Percentiles rank a stretch among this genome's conserved stretches.
Evolutionary conservation across 106 monocot genomes (phyloP).

Genomic region (Alisma plantagoaquatica): DNA sequence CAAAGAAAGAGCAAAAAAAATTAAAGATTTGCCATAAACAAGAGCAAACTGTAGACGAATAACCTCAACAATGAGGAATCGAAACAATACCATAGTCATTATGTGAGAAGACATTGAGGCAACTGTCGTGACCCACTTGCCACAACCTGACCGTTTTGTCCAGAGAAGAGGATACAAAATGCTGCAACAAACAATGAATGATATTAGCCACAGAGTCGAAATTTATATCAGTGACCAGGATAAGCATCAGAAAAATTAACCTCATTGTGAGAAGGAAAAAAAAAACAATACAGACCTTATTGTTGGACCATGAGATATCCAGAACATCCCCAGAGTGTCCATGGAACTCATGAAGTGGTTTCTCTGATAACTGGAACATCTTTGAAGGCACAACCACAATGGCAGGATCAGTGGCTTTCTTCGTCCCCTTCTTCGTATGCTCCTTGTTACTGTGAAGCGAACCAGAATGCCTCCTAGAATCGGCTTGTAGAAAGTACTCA

Average conservation of each 20-base stretch:
- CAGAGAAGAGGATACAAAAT: constrained; percentile 66
- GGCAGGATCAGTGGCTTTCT: constrained; percentile 33
- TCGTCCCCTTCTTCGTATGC: constrained; percentile 13
- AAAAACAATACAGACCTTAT: constrained; percentile 37
- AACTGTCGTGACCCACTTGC: constrained; percentile 61
- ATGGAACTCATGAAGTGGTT: constrained; percentile 66
- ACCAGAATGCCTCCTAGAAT: constrained; percentile 48
- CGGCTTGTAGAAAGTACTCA: constrained; percentile 21
- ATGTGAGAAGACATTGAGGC: constrained; percentile 62
- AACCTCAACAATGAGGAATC: not conserved
- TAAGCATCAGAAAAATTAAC: not conserved
- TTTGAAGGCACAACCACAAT: constrained; percentile 61
- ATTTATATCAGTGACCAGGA: not conserved
- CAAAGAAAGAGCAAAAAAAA: not conserved
- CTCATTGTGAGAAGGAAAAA: too few relatives aligned
- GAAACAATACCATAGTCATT: constrained; percentile 59
- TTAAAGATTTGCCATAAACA: not conserved
- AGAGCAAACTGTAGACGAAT: not conserved
- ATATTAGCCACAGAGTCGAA: not conserved
- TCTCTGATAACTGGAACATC: constrained; percentile 48
- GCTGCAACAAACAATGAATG: constrained; percentile 32
- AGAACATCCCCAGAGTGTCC: constrained; percentile 63
- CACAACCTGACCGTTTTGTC: constrained; percentile 88
- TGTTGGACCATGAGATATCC: constrained; percentile 86
- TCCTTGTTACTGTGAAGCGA: constrained; percentile 25